Evolutionary conservation across 768 basidiomycete species (phyloP).

Genomic region (Boletus sensibilis): DNA sequence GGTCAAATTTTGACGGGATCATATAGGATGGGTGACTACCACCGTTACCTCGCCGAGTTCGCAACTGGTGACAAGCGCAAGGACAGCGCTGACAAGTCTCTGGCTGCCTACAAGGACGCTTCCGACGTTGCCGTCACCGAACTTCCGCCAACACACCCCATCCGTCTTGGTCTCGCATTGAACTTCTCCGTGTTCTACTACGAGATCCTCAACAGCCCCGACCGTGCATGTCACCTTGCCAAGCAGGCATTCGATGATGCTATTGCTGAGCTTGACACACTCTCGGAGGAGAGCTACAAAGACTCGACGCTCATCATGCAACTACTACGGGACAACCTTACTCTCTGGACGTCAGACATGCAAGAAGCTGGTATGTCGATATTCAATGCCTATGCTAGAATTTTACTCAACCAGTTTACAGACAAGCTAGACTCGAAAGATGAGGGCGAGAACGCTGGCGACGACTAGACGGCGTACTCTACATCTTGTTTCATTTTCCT

Average conservation of each 20-base stretch:
- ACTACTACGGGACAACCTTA: conserved; percentile 94
- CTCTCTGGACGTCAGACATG: conserved; percentile 98
- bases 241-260: conserved; percentile 99
- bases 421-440: conserved; percentile 78
- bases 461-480: conserved; percentile 50
- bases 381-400: conserved; percentile 18
- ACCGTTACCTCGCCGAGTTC: conserved; percentile 98
- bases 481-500: conserved; percentile 11
- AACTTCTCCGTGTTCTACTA: conserved; percentile 99
- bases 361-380: conserved; percentile 75
- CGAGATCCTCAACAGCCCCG: conserved; percentile 98
- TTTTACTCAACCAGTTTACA: conserved; percentile 30
- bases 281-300: conserved; percentile 99
- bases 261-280: conserved; percentile 97
- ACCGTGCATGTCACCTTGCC: conserved; percentile 97
- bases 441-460: conserved; percentile 60
- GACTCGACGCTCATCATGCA: conserved; percentile 98
- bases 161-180: conserved; percentile 95
- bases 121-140: conserved; percentile 96
- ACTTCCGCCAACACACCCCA: conserved; percentile 94
- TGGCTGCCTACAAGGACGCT: conserved; percentile 96
- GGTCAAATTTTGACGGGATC: conserved; percentile 13
- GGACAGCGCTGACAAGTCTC: conserved; percentile 94
- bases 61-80: conserved; percentile 97
- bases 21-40: conserved; percentile 96